phyloP scores from a whole-genome alignment of 306 rosid genomes.

The Lablab purpureus region DNA sequence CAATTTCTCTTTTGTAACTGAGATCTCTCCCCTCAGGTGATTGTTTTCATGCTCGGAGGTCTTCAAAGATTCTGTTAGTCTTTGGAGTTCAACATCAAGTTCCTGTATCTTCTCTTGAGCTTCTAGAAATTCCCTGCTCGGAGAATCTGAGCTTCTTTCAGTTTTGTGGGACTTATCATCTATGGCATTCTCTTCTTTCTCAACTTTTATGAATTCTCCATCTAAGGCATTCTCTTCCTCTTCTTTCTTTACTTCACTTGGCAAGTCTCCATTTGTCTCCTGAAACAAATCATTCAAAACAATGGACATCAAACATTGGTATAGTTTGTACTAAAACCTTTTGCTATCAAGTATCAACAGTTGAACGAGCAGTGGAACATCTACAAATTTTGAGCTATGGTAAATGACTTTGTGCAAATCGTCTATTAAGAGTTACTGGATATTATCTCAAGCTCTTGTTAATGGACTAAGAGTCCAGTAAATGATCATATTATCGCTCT shows the following conservation, averaged over 20 bases:
- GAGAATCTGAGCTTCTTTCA: slow-evolving; percentile 65
- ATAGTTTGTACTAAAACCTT: not conserved
- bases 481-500: not conserved
- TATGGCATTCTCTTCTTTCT: slow-evolving; percentile 66
- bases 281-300: slow-evolving; percentile 43
- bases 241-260: slow-evolving; percentile 69
- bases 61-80: slow-evolving; percentile 69
- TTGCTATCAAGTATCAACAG: not conserved
- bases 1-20: slow-evolving; percentile 66
- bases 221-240: slow-evolving; percentile 86
- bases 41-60: slow-evolving; percentile 78
- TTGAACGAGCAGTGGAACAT: slow-evolving; percentile 10
- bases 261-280: slow-evolving; percentile 63
- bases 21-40: slow-evolving; percentile 72
- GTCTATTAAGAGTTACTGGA: not conserved
- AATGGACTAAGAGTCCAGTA: not conserved
- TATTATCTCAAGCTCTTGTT: not conserved
- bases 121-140: slow-evolving; percentile 80
- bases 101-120: slow-evolving; percentile 86
- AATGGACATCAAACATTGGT: not conserved
- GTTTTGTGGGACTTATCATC: slow-evolving; percentile 53
- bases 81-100: slow-evolving; percentile 72
- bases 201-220: slow-evolving; percentile 95
- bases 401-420: slow-evolving; percentile 24
- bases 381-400: slow-evolving; percentile 3